phyloP scores from a whole-genome alignment of 2,329 filamentous ascomycete species.

The Ascochyta pisi region DNA sequence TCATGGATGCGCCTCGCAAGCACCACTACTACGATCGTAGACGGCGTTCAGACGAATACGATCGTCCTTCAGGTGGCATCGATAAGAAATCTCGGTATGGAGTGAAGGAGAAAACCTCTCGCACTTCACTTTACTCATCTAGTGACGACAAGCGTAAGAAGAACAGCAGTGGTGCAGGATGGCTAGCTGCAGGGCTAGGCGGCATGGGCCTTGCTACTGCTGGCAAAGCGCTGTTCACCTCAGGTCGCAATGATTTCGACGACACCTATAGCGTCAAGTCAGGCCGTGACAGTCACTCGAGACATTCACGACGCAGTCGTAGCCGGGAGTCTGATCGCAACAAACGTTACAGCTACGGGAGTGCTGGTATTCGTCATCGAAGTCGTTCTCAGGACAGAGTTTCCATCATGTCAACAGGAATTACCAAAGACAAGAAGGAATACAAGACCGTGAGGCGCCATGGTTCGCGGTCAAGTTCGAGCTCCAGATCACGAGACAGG shows the following conservation, averaged over 20 bases:
- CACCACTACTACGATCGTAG: constrained; percentile 61
- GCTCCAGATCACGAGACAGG: constrained; percentile 44
- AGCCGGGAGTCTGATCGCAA: constrained; percentile 48
- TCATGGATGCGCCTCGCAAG: constrained; percentile 65
- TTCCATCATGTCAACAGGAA: constrained; percentile 41
- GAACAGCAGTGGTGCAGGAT: constrained; percentile 55
- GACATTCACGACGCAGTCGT: constrained; percentile 40
- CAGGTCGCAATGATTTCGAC: constrained; percentile 61
- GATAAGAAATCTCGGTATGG: constrained; percentile 65
- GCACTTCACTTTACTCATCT: constrained; percentile 42
- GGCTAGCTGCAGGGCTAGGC: constrained; percentile 62
- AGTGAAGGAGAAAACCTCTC: constrained; percentile 39
- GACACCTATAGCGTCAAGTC: constrained; percentile 67
- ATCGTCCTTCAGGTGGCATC: constrained; percentile 57
- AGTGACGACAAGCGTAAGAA: constrained; percentile 49
- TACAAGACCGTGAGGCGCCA: constrained; percentile 43
- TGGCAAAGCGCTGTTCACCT: constrained; percentile 61
- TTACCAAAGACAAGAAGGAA: constrained; percentile 45
- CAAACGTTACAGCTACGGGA: constrained; percentile 56
- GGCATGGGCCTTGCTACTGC: constrained; percentile 61
- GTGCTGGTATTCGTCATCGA: constrained; percentile 48
- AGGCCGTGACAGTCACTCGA: constrained; percentile 51
- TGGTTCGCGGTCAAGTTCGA: constrained; percentile 46
- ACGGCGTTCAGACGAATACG: constrained; percentile 54
- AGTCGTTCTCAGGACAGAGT: constrained; percentile 48